Conservation (phyloP, 345 rosid genomes). For the Atalantia buxifolia region DNA sequence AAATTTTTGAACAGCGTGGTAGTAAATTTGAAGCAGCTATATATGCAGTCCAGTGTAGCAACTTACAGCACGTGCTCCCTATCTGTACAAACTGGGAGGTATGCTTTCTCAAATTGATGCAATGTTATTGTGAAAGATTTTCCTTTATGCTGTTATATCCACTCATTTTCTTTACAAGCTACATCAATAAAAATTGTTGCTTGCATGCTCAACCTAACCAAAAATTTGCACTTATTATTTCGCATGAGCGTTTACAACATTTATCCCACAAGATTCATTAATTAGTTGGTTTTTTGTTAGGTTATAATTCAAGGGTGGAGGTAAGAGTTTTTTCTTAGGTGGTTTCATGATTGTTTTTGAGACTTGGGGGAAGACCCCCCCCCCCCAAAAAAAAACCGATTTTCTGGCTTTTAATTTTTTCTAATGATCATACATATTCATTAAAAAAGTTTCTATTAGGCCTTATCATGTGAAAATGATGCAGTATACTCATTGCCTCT, state of each 20-base stretch:
- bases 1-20: conserved; percentile 83
- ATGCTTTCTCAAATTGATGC: conserved; percentile 16
- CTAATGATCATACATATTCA: too few relatives aligned
- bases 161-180: background rate
- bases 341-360: background rate
- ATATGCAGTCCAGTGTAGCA: conserved; percentile 86
- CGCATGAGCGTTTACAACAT: background rate
- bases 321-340: background rate
- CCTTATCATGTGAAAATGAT: background rate
- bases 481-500: background rate
- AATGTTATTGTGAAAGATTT: background rate
- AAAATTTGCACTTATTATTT: background rate
- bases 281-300: background rate
- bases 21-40: conserved; percentile 85
- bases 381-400: too few relatives aligned
- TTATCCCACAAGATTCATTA: background rate
- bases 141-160: background rate
- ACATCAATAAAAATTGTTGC: background rate
- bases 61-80: conserved; percentile 83
- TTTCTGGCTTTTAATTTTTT: too few relatives aligned
- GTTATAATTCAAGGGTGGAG: background rate
- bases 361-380: background rate
- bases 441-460: background rate
- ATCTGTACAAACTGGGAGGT: conserved; percentile 99
- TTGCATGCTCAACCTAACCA: background rate